phyloP scores from a whole-genome alignment of 1,139 yeast genomes.

The Groenewaldozyma auringiensis region DNA sequence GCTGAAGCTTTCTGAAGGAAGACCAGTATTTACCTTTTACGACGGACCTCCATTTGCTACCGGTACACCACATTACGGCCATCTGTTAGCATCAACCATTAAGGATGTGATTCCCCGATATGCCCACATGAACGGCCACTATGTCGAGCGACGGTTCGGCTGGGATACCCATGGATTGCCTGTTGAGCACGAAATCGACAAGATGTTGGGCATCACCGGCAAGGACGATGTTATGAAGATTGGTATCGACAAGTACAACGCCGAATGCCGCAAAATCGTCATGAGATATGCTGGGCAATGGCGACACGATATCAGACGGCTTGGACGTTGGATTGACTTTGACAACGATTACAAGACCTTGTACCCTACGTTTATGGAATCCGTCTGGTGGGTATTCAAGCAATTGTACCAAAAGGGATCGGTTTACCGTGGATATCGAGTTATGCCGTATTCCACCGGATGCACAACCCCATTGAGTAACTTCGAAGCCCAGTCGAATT shows the following conservation, averaged over 20 bases:
- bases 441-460: constrained; percentile 98
- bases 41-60: constrained; percentile 99
- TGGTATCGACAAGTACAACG: constrained; percentile 92
- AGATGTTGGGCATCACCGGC: constrained; percentile 86
- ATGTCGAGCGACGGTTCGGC: constrained; percentile 95
- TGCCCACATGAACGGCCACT: constrained; percentile 95
- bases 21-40: constrained; percentile 84
- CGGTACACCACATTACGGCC: constrained; percentile 99
- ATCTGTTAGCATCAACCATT: constrained; percentile 89
- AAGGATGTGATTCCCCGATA: constrained; percentile 97
- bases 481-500: constrained; percentile 97
- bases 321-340: constrained; percentile 99
- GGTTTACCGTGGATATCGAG: constrained; percentile 91
- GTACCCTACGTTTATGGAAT: constrained; percentile 94
- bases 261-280: constrained; percentile 91
- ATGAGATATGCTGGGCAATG: constrained; percentile 96
- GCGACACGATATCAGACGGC: constrained; percentile 84
- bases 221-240: constrained; percentile 88
- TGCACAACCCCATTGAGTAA: constrained; percentile 94
- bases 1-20: constrained; percentile 71
- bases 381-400: constrained; percentile 98
- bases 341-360: constrained; percentile 97
- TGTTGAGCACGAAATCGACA: constrained; percentile 97
- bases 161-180: constrained; percentile 99
- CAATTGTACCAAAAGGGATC: constrained; percentile 75